Conservation (phyloP, 75 land plant genomes). For the Sequoiadendron giganteum region DNA sequence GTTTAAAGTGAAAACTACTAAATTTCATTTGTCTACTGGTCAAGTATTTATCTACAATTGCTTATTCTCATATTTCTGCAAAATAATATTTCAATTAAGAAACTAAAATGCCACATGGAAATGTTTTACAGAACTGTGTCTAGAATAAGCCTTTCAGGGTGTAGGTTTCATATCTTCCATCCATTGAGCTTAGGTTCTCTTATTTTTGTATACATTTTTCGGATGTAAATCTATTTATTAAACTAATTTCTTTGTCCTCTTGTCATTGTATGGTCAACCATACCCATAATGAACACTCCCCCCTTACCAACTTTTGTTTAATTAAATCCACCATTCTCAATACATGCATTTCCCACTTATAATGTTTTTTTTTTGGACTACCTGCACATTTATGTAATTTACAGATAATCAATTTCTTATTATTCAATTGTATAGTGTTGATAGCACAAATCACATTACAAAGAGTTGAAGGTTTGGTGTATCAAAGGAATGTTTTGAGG, state of each 20-base stretch:
- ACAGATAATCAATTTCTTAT: not conserved
- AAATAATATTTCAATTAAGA: no score
- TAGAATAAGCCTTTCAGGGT: not conserved
- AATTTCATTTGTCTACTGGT: no score
- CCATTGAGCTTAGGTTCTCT: not conserved
- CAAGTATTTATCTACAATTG: no score
- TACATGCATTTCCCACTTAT: not conserved
- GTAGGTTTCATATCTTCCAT: not conserved
- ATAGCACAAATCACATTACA: not conserved
- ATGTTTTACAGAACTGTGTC: not conserved
- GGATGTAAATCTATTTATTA: not conserved
- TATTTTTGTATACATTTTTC: not conserved
- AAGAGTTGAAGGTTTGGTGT: not conserved
- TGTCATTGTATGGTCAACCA: not conserved
- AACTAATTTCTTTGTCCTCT: not conserved
- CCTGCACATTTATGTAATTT: not conserved
- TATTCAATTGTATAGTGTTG: not conserved
- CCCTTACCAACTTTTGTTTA: not conserved
- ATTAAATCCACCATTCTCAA: not conserved
- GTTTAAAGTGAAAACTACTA: no score
- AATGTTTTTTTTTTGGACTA: not conserved
- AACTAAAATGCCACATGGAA: no score
- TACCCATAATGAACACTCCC: not conserved
- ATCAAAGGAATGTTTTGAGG: not conserved
- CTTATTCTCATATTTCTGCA: no score